Evolutionary conservation across 1,139 yeast species (phyloP).

Genomic region (Taphrina populina): DNA sequence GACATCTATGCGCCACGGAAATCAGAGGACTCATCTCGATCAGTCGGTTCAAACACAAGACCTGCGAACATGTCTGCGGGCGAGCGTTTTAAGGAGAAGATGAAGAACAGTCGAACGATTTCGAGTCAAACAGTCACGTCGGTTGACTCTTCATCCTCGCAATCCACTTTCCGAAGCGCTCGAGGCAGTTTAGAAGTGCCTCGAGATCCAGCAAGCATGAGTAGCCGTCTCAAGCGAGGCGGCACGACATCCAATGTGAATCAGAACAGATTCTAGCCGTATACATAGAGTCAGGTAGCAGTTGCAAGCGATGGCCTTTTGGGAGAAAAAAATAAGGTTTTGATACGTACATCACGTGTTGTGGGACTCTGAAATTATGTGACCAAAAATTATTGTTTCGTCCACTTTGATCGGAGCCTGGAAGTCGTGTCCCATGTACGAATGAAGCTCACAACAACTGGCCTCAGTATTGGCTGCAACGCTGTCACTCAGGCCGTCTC

Average conservation of each 20-base stretch:
- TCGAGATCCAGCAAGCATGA: conserved; percentile 5
- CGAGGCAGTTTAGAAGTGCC: conserved; percentile 17
- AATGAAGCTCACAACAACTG: background rate
- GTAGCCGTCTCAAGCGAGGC: conserved; percentile 14
- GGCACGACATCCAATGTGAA: conserved; percentile 12
- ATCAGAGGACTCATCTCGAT: conserved; percentile 8
- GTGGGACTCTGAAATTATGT: no score
- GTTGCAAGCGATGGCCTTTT: no score
- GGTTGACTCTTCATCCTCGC: background rate
- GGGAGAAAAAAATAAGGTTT: no score
- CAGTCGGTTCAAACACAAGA: conserved; percentile 1
- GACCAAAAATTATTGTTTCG: no score
- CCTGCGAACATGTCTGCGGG: conserved; percentile 24
- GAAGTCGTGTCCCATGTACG: background rate
- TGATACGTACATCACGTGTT: no score
- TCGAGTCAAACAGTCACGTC: conserved; percentile 1
- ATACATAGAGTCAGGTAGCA: no score
- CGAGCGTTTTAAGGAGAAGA: conserved; percentile 27
- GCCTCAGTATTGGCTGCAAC: conserved; percentile 21
- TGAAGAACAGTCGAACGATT: conserved; percentile 23
- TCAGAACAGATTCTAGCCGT: conserved; percentile 11
- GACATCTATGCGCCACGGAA: conserved; percentile 3
- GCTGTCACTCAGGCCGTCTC: conserved; percentile 28
- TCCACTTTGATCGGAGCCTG: no score
- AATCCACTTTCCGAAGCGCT: background rate